Conservation (phyloP, 1,139 yeast genomes). For the Pichia sp. region DNA sequence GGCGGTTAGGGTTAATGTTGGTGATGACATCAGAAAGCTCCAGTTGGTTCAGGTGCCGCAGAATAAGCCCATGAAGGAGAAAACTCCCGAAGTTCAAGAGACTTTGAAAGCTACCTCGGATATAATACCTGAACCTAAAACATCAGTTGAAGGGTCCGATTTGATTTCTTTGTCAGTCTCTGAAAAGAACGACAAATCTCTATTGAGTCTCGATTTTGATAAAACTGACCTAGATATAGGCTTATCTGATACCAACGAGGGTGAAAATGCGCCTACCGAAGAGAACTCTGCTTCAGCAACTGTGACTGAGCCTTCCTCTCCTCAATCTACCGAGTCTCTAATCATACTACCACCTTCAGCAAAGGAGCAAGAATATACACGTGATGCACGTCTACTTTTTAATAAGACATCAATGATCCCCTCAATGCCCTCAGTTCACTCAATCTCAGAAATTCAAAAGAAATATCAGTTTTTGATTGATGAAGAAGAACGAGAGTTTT, state of each 20-base stretch:
- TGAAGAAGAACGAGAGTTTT: slow-evolving; percentile 17
- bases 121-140: too few species aligned
- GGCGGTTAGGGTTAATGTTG: slow-evolving; percentile 31
- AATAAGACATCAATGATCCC: slow-evolving; percentile 5
- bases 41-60: slow-evolving; percentile 10
- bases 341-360: slow-evolving; percentile 9
- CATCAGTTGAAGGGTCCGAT: too few species aligned
- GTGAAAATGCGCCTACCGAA: background rate
- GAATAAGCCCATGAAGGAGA: background rate
- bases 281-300: background rate
- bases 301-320: background rate
- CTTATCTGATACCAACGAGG: background rate
- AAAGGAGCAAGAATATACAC: slow-evolving; percentile 12
- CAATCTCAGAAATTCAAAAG: slow-evolving; percentile 18
- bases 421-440: slow-evolving; percentile 13
- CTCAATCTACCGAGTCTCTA: background rate
- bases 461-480: slow-evolving; percentile 16
- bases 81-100: background rate
- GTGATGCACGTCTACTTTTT: slow-evolving; percentile 16
- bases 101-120: too few species aligned
- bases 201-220: background rate
- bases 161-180: background rate
- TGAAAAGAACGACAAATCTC: background rate
- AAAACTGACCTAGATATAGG: background rate
- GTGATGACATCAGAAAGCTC: slow-evolving; percentile 21